phyloP scores from a whole-genome alignment of 1,139 yeast species.

The Suhomyces yuchorum region DNA sequence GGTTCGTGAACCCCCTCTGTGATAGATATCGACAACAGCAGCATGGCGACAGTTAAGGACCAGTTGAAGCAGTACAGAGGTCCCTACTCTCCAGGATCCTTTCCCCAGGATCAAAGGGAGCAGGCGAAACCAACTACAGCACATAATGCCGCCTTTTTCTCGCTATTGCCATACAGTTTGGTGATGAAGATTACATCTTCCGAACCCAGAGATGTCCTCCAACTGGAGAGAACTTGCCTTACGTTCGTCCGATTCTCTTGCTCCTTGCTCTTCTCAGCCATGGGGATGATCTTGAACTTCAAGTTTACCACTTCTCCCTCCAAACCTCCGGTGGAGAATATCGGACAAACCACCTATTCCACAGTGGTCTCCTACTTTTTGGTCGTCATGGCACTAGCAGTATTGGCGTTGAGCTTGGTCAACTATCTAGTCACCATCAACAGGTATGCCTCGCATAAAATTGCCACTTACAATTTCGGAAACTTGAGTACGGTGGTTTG shows the following conservation, averaged over 20 bases:
- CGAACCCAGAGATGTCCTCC: conserved; percentile 64
- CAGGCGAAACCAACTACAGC: neutral
- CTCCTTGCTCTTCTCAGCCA: conserved; percentile 51
- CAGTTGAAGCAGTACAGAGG: neutral
- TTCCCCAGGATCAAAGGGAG: neutral
- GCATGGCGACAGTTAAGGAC: neutral
- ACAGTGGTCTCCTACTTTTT: conserved; percentile 42
- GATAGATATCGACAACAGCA: neutral
- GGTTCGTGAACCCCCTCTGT: too few relatives aligned
- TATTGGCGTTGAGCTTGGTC: conserved; percentile 43
- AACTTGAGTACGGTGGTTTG: conserved; percentile 42
- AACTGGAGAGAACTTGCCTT: conserved; percentile 60
- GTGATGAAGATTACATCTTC: conserved; percentile 48
- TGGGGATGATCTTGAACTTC: conserved; percentile 55
- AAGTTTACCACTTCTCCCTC: conserved; percentile 39
- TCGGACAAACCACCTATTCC: conserved; percentile 24
- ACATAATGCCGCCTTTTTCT: neutral
- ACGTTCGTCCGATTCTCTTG: conserved; percentile 55
- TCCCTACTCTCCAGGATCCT: neutral
- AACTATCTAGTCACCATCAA: conserved; percentile 52
- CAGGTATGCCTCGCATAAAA: conserved; percentile 46
- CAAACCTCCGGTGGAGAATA: conserved; percentile 12
- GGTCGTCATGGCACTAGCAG: conserved; percentile 40
- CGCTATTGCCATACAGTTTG: conserved; percentile 25
- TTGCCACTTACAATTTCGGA: conserved; percentile 42